Evolutionary conservation across 129 eudicot species (phyloP), one percentile per base, ranked within the genome.

Genomic region (Saussurea involucrata): DNA sequence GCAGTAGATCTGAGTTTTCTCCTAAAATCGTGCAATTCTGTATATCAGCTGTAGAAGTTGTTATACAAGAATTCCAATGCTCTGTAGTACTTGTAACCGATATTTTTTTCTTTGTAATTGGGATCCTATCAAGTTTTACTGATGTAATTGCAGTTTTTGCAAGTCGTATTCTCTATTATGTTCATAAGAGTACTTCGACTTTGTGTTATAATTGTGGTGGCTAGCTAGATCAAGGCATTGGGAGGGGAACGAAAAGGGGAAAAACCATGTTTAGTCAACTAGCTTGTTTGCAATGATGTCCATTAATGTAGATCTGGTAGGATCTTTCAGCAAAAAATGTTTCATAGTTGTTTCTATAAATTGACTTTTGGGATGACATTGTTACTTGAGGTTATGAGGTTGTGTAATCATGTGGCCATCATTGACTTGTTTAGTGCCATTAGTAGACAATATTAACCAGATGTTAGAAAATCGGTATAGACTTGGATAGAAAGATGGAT

Each of bases 1-100:
- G 66, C 15, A 68, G 70, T 25, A 67, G 80, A 74, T 81, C 80
- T 75, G 70, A 69, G 18, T 37, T 13, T 28, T 49, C 17, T 32
- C 4, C 10, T 53, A 44, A 33, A 22, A 63, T 24, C 44, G 1
- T 58, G 61, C 27, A 21, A 27, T 79, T 21, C 72, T 65, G 55
- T 24, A 63, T 13, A 17, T 31, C 37, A 37, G 69, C 55, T n/a
- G 11, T 15, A 13, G 46, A 17, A 64, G 70, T 66, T 24, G 53
- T 49, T 37, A 67, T 22, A 36, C 24, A 65, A 17, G 17, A 12
- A 7, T 55, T 18, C 66, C 21, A 17, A 40, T 28, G 13, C n/a
- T 71, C 34, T 32, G 31, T 3, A 57, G 24, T 31, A 60, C 8
- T 13, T 18, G 13, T 66, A 31, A 66, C 40, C 69, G 29, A 21